These are phyloP conservation scores for Claviceps cyperi DNA, from an alignment of 2,329 filamentous ascomycete species.

Conservation along the genomic window DNA sequence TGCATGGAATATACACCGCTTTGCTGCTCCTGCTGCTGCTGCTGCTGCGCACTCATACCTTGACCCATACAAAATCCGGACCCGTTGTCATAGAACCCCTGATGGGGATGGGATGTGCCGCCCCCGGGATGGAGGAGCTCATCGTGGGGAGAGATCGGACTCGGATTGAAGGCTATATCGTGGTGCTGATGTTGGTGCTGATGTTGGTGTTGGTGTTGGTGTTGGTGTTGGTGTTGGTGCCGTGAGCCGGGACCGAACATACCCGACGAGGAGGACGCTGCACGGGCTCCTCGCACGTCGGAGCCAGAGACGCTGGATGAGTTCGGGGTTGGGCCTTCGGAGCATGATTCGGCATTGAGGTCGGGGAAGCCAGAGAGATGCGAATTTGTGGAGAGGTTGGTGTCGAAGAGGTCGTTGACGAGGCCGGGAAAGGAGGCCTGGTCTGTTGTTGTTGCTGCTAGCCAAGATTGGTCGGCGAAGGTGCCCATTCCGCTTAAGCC, in stretches of 20 bases:
- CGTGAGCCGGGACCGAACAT: not conserved
- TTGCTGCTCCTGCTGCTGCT: conserved; percentile 12
- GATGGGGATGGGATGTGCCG: conserved; percentile 8
- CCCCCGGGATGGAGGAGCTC: conserved; percentile 23
- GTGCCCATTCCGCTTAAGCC: too few species aligned
- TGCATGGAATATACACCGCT: not conserved
- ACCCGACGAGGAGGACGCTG: too few species aligned
- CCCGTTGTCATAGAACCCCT: conserved; percentile 25
- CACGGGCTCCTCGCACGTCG: too few species aligned
- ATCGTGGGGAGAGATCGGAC: conserved; percentile 32
- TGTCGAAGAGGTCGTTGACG: too few species aligned
- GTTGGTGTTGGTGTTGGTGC: not conserved
- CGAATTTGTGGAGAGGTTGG: too few species aligned
- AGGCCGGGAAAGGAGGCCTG: too few species aligned
- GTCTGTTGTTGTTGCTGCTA: too few species aligned
- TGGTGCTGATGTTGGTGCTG: not conserved
- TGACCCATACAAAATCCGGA: conserved; percentile 21
- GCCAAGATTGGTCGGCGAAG: too few species aligned
- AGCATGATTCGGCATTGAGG: too few species aligned
- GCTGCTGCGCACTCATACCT: conserved; percentile 11
- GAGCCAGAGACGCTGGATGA: too few species aligned
- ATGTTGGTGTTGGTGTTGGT: not conserved
- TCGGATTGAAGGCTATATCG: conserved; percentile 35
- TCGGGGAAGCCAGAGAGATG: too few species aligned
- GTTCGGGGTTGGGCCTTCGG: too few species aligned